Base-by-base conservation (phyloP, 2,329 filamentous ascomycete genomes). In the Penicillium sclerotigenum region DNA sequence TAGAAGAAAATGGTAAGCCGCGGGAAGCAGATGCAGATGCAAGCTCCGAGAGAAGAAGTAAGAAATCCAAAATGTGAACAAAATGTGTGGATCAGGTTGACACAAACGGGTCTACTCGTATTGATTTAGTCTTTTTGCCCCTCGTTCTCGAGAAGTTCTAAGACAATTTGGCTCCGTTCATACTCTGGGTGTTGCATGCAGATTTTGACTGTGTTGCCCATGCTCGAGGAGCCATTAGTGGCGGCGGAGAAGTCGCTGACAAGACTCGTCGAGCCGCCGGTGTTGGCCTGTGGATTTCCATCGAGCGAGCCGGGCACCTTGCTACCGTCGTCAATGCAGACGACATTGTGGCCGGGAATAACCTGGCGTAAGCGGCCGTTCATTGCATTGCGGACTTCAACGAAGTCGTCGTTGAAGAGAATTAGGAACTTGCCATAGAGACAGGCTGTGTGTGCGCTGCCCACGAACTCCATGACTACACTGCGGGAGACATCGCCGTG, bases 391-490 rank as follows among this genome's bases (percentile, higher is more conserved):
- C 94, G 85, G 51, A 99, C 91, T 77, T 99, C 94, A 46, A 99
- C 91, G 65, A 97, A 99, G 73, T 97, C 93, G 22, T 90, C 88
- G 72, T 97, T 94, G 77, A 97, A 96, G 5, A 99, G 84, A 8
- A 99, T 80, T 5, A 99, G 83, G 72, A 96, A 97, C 56, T 91
- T 88, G 1, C 91, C 92, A 66, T 91, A 95, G 77, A 97, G 87
- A 59, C 91, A 94, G 2, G 92, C 92, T 13, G 86, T 85, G 59
- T 88, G 87, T 1, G 94, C 94, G 68, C 88, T 93, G 63, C 94
- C 94, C n/a, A 96, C 94, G 73, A 97, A 99, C 71, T 97, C 91
- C 91, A 99, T 96, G 68, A 97, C 92, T 56, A 97, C 90, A 28
- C 88, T 91, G 43, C 95, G 88, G 37, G 87, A 93, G 28, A 99